A percentile compares a stretch with the other conserved stretches of the same genome.
These are phyloP conservation scores for Candida qinlingensis DNA, from an alignment of 805 yeast genomes.

Conservation along the genomic window DNA sequence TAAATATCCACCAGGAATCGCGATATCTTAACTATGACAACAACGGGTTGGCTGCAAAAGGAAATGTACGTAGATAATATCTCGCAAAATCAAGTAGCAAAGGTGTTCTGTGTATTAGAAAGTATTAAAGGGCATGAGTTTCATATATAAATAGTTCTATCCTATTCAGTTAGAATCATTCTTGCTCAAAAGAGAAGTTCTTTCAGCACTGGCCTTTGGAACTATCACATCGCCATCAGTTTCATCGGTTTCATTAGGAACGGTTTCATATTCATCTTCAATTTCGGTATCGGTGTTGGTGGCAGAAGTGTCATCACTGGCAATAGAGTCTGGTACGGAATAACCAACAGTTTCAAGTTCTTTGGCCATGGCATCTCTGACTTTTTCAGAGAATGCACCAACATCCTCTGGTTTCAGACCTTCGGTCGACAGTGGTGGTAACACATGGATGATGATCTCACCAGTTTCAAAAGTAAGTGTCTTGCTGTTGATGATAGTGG, in stretches of 20 bases:
- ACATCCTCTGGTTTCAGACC: constrained; percentile 71
- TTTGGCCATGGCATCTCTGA: constrained; percentile 52
- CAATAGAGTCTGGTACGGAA: constrained; percentile 26
- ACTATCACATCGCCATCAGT: constrained; percentile 1
- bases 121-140: too few relatives aligned
- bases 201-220: constrained; percentile 15
- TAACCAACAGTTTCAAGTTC: constrained; percentile 34
- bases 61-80: too few relatives aligned
- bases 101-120: too few relatives aligned
- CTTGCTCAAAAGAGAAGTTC: constrained; percentile 23
- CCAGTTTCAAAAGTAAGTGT: constrained; percentile 70
- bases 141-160: too few relatives aligned
- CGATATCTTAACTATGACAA: too few relatives aligned
- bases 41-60: too few relatives aligned
- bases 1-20: too few relatives aligned
- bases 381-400: constrained; percentile 47
- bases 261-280: constrained; percentile 15
- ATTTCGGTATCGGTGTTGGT: neutral
- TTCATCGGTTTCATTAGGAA: constrained; percentile 19
- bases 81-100: too few relatives aligned
- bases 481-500: constrained; percentile 59
- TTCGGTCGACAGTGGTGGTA: constrained; percentile 74
- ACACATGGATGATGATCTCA: constrained; percentile 67
- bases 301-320: constrained; percentile 9
- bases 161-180: neutral